Conservation (phyloP, 306 rosid species). For the Citrullus mucosospermus region DNA sequence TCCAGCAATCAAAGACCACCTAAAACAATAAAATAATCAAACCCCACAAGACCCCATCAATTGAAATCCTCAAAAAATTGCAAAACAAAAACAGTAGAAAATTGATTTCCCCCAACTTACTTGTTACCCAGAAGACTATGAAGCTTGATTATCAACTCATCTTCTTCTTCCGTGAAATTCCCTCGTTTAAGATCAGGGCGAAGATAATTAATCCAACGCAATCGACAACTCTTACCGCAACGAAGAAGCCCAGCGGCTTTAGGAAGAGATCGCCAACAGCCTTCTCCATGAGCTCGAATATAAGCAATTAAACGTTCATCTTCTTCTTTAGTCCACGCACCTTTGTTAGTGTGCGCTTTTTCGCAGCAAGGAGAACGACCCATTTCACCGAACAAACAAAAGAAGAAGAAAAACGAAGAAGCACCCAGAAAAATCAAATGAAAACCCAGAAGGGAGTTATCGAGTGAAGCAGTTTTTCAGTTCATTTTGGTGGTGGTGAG, state of each 20-base stretch:
- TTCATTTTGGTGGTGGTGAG: background rate
- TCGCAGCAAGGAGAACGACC: constrained; percentile 98
- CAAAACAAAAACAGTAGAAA: background rate
- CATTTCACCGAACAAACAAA: constrained; percentile 14
- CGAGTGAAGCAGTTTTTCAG: too few relatives aligned
- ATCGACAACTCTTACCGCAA: constrained; percentile 91
- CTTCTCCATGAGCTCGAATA: constrained; percentile 88
- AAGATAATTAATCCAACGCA: constrained; percentile 96
- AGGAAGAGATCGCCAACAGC: constrained; percentile 95
- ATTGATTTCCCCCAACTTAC: constrained; percentile 22
- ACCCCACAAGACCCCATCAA: constrained; percentile 11
- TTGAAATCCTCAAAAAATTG: background rate
- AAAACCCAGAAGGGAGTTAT: too few relatives aligned
- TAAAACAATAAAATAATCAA: constrained; percentile 9
- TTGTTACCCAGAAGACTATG: constrained; percentile 94
- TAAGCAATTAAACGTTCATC: constrained; percentile 82
- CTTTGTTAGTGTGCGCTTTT: constrained; percentile 96
- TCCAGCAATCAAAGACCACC: constrained; percentile 96
- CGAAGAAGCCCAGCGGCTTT: constrained; percentile 97
- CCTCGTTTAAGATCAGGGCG: constrained; percentile 95
- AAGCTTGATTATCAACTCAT: constrained; percentile 93
- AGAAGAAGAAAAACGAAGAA: background rate
- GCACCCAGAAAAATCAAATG: background rate
- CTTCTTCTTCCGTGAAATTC: constrained; percentile 90
- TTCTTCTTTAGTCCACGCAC: constrained; percentile 98